Evolutionary conservation across 2,329 filamentous ascomycete species (phyloP).

Genomic region (Exserohilum turcica): DNA sequence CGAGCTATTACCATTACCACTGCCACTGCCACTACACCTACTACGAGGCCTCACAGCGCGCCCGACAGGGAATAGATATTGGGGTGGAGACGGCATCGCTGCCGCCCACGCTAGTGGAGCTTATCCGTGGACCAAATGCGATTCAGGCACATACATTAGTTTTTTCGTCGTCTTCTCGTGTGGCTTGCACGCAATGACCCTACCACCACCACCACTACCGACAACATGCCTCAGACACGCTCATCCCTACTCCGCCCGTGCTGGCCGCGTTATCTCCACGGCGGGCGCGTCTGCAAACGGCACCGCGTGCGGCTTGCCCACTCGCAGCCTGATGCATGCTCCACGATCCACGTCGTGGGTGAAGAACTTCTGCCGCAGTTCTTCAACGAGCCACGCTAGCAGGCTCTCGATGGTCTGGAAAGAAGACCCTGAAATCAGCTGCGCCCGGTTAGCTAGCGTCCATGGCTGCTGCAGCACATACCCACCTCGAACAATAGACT

Average conservation of each 20-base stretch:
- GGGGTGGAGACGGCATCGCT: conserved; percentile 10
- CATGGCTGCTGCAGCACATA: not conserved
- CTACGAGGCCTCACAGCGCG: not conserved
- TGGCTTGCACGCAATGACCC: conserved; percentile 9
- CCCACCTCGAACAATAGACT: conserved; percentile 65
- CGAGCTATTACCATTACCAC: too few species aligned
- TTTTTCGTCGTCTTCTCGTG: conserved; percentile 1
- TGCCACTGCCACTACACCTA: too few species aligned
- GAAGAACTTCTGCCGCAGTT: conserved; percentile 52
- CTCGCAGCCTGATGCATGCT: conserved; percentile 63
- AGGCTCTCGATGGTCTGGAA: conserved; percentile 58
- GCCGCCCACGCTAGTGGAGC: conserved; percentile 9
- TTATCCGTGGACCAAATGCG: conserved; percentile 2
- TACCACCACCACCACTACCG: not conserved
- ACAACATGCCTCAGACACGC: not conserved
- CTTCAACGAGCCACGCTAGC: conserved; percentile 43
- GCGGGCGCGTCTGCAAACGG: conserved; percentile 72
- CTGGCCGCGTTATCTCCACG: conserved; percentile 61
- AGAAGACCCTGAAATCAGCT: conserved; percentile 51
- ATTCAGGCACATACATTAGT: conserved; percentile 14
- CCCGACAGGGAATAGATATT: conserved; percentile 6
- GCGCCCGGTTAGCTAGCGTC: conserved; percentile 18
- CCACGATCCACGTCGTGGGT: conserved; percentile 36
- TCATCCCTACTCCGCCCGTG: conserved; percentile 15
- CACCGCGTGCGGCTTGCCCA: conserved; percentile 77